phyloP scores from a whole-genome alignment of 1,284 basidiomycete species.

The Veloporphyrellus conicus region DNA sequence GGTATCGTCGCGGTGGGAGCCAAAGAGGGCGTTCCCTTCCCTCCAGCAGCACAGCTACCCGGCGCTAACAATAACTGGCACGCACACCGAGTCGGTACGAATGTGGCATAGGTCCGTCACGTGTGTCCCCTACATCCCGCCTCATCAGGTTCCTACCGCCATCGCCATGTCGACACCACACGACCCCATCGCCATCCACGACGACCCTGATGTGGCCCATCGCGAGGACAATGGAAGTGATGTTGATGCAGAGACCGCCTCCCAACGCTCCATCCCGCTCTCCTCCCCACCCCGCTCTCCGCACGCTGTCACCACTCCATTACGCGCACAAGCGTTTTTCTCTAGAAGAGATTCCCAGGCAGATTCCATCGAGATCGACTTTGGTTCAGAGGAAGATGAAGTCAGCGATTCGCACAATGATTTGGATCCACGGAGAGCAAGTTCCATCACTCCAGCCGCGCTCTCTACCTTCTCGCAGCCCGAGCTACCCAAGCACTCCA shows the following conservation, averaged over 20 bases:
- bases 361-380: slow-evolving; percentile 50
- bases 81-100: too few species aligned
- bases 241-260: slow-evolving; percentile 71
- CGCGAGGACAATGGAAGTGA: slow-evolving; percentile 30
- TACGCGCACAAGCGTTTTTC: slow-evolving; percentile 37
- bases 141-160: not conserved
- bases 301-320: slow-evolving; percentile 33
- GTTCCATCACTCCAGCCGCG: slow-evolving; percentile 48
- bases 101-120: slow-evolving; percentile 18
- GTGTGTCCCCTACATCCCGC: slow-evolving; percentile 3
- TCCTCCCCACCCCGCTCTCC: slow-evolving; percentile 55
- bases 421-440: slow-evolving; percentile 33
- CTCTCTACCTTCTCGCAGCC: slow-evolving; percentile 36
- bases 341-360: slow-evolving; percentile 43
- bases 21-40: not conserved
- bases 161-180: slow-evolving; percentile 17
- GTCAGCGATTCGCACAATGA: slow-evolving; percentile 43
- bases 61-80: too few species aligned
- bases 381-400: slow-evolving; percentile 51
- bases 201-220: slow-evolving; percentile 1
- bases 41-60: not conserved
- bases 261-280: slow-evolving; percentile 70
- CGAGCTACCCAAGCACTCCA: slow-evolving; percentile 36
- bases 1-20: not conserved
- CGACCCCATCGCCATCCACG: slow-evolving; percentile 5